phyloP scores from a whole-genome alignment of 2,329 filamentous ascomycete species.

The Neopestalotiopsis sp. region DNA sequence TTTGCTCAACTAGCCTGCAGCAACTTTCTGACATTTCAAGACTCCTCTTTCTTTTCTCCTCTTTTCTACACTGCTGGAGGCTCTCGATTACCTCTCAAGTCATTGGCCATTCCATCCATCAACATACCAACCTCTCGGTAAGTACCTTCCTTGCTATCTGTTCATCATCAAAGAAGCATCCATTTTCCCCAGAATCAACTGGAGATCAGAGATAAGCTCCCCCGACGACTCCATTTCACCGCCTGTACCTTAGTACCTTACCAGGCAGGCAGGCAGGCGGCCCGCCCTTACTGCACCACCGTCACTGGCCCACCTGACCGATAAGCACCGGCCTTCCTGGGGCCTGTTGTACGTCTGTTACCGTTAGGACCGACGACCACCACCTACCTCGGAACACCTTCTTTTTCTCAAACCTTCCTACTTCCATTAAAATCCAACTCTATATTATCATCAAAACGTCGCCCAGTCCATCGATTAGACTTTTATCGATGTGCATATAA shows the following conservation, averaged over 20 bases:
- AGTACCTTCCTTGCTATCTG: neutral
- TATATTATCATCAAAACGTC: neutral
- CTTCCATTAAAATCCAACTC: conserved; percentile 7
- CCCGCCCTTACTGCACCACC: neutral
- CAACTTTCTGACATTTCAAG: too few species aligned
- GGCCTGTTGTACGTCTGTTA: neutral
- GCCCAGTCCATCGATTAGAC: neutral
- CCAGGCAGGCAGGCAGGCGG: neutral
- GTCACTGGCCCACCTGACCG: conserved; percentile 10
- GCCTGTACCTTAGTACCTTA: neutral
- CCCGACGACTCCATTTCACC: conserved; percentile 8
- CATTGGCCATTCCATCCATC: neutral
- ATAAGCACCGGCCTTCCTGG: conserved; percentile 3
- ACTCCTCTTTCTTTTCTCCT: neutral
- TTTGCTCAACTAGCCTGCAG: neutral
- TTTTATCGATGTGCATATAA: neutral
- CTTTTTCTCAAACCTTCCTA: conserved; percentile 22
- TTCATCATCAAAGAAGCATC: neutral
- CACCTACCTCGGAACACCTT: neutral
- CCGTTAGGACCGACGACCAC: neutral
- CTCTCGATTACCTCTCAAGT: neutral
- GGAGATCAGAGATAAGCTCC: conserved; percentile 2
- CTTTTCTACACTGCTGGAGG: neutral
- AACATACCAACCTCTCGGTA: neutral
- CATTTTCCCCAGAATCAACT: neutral